Conservation (phyloP, 2,329 filamentous ascomycete species). For the Didymella segeticola region DNA sequence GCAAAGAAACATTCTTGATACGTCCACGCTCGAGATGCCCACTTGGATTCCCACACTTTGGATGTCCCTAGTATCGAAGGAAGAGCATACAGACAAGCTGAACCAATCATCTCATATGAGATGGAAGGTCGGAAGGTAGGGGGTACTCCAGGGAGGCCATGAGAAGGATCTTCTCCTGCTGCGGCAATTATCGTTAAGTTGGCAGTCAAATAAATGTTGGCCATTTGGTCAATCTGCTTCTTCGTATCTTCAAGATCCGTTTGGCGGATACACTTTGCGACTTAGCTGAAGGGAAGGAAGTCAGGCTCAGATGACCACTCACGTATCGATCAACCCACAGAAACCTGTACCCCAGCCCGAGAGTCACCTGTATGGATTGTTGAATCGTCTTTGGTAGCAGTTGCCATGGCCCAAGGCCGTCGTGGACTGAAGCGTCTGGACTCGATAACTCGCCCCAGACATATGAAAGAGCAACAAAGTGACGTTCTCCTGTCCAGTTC, state of each 20-base stretch:
- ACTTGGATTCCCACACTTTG: neutral
- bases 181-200: neutral
- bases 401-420: neutral
- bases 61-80: neutral
- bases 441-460: neutral
- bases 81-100: neutral
- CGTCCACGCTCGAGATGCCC: neutral
- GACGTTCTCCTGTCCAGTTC: too few species aligned
- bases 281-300: too few species aligned
- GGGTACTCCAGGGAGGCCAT: neutral
- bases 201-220: neutral
- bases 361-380: neutral
- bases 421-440: neutral
- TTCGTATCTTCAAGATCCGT: neutral
- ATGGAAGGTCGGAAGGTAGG: too few species aligned
- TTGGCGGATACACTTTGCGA: neutral
- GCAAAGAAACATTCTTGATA: neutral
- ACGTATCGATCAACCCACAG: neutral
- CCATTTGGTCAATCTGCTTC: neutral
- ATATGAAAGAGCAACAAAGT: neutral
- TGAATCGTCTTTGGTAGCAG: neutral
- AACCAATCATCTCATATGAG: neutral
- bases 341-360: neutral
- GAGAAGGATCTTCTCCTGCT: neutral
- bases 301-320: neutral